Conservation (phyloP, 1,284 basidiomycete species). For the Ustilago bromivora region DNA sequence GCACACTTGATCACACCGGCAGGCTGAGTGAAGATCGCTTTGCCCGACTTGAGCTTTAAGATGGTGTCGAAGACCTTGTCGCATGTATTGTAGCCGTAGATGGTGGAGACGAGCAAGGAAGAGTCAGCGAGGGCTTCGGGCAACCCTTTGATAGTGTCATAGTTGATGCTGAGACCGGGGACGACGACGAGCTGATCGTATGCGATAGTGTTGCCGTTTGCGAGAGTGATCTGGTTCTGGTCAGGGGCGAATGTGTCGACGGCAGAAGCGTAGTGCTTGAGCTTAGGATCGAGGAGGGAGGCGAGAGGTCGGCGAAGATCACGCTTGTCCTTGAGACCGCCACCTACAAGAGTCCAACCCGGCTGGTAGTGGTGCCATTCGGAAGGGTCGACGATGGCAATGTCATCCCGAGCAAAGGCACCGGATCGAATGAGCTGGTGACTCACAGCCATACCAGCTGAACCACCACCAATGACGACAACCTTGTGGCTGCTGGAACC, state of each 20-base stretch:
- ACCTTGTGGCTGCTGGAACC: constrained; percentile 61
- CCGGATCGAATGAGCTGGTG: constrained; percentile 74
- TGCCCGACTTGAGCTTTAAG: constrained; percentile 79
- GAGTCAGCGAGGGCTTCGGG: constrained; percentile 81
- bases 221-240: constrained; percentile 78
- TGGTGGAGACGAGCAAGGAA: constrained; percentile 86
- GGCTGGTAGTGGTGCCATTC: constrained; percentile 66
- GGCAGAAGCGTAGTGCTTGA: constrained; percentile 80
- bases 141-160: constrained; percentile 80
- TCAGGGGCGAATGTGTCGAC: constrained; percentile 81
- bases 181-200: constrained; percentile 93
- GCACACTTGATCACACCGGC: constrained; percentile 95
- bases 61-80: constrained; percentile 61
- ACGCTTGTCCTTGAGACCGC: constrained; percentile 78
- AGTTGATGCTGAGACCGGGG: constrained; percentile 85
- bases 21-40: constrained; percentile 95
- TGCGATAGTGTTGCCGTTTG: constrained; percentile 77
- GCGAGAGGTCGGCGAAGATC: constrained; percentile 79
- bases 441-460: constrained; percentile 69
- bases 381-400: constrained; percentile 63
- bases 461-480: constrained; percentile 70
- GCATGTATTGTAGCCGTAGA: constrained; percentile 76
- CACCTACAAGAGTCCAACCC: constrained; percentile 88
- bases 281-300: constrained; percentile 72
- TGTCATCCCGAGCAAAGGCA: constrained; percentile 51